A percentile compares a stretch with the other conserved stretches of the same genome.
These are phyloP conservation scores for Alternaria brassicicola DNA, from an alignment of 2,329 filamentous ascomycete genomes.

Conservation along the genomic window DNA sequence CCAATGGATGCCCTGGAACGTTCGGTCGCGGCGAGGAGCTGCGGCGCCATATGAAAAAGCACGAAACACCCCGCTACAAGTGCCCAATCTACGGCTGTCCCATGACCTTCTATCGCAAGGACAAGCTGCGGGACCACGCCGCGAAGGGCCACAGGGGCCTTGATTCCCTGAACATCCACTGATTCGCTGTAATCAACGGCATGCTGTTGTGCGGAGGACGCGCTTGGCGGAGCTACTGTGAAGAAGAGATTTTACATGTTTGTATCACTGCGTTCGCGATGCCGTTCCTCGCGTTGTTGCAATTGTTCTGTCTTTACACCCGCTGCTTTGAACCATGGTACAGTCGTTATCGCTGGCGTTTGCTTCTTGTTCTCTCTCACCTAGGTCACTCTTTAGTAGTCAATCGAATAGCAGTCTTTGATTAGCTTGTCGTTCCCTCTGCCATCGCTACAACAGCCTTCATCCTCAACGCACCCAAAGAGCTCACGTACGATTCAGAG, in stretches of 20 bases:
- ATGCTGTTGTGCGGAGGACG: no score
- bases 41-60: constrained; percentile 27
- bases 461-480: background rate
- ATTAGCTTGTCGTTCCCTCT: background rate
- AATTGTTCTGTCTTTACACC: background rate
- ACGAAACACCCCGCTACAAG: background rate
- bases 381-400: background rate
- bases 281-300: background rate
- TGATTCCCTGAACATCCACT: background rate
- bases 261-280: no score
- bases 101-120: constrained; percentile 21
- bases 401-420: background rate
- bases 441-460: background rate
- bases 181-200: background rate
- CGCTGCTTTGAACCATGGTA: no score
- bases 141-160: constrained; percentile 9
- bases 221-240: no score
- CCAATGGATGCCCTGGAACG: constrained; percentile 4
- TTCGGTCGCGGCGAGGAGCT: constrained; percentile 23
- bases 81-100: constrained; percentile 16
- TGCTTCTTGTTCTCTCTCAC: background rate
- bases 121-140: constrained; percentile 24
- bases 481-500: background rate
- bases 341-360: background rate
- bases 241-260: no score